A percentile compares a stretch with the other conserved stretches of the same genome.
Conservation (phyloP, 2,329 filamentous ascomycete species). For the Alternaria metachromatica region DNA sequence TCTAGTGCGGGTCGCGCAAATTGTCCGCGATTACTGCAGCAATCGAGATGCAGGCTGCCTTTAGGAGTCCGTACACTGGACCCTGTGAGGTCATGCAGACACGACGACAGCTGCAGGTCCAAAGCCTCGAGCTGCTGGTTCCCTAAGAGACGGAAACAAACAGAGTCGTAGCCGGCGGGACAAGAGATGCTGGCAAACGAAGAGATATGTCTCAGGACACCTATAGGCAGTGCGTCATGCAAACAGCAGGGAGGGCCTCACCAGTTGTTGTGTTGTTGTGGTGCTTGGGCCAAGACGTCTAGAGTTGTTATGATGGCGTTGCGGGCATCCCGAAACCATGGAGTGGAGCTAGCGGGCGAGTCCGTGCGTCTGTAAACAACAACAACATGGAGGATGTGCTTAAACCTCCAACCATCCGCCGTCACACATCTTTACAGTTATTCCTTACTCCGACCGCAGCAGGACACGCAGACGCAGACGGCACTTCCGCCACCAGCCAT, state of each 20-base stretch:
- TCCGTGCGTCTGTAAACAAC: slow-evolving; percentile 28
- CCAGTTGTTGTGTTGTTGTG: slow-evolving; percentile 19
- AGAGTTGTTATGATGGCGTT: slow-evolving; percentile 34
- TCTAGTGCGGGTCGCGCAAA: slow-evolving; percentile 1
- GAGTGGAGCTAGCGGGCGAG: slow-evolving; percentile 22
- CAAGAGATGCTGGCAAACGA: neutral
- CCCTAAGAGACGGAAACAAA: slow-evolving; percentile 10
- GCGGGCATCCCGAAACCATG: slow-evolving; percentile 32
- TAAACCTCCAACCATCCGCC: slow-evolving; percentile 37
- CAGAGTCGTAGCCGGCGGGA: neutral
- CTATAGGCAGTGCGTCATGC: slow-evolving; percentile 7
- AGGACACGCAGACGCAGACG: slow-evolving; percentile 29
- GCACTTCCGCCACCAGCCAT: slow-evolving; percentile 26
- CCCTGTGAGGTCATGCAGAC: slow-evolving; percentile 35
- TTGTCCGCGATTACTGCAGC: slow-evolving; percentile 1
- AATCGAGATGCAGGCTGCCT: slow-evolving; percentile 4
- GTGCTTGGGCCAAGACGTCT: slow-evolving; percentile 27
- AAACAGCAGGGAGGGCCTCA: slow-evolving; percentile 12
- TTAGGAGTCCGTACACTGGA: slow-evolving; percentile 14
- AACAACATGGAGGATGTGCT: slow-evolving; percentile 35
- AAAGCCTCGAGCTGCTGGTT: slow-evolving; percentile 4
- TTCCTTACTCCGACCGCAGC: slow-evolving; percentile 34
- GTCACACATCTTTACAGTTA: slow-evolving; percentile 48
- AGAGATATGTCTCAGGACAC: slow-evolving; percentile 7
- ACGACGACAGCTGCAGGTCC: slow-evolving; percentile 8